Conservation (phyloP, 805 yeast genomes). For the Candida berthetii region DNA sequence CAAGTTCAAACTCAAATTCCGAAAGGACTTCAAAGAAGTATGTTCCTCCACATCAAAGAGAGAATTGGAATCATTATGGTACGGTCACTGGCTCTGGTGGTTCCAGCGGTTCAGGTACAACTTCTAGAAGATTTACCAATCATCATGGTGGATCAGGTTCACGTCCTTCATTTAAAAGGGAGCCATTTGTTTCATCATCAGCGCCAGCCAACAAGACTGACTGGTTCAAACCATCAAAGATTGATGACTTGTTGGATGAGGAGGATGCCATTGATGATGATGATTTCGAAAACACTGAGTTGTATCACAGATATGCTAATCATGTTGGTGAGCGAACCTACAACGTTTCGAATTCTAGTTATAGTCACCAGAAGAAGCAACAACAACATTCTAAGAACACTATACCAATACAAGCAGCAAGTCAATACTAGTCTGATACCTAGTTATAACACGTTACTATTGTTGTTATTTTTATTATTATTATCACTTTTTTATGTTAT, state of each 20-base stretch:
- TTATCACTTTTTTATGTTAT: too few relatives aligned
- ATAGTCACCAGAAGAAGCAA: too few relatives aligned
- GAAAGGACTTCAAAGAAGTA: constrained; percentile 21
- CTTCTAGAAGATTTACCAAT: neutral
- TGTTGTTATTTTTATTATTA: too few relatives aligned
- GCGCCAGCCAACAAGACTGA: constrained; percentile 28
- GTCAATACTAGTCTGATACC: too few relatives aligned
- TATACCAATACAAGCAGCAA: too few relatives aligned
- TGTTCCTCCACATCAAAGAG: constrained; percentile 51
- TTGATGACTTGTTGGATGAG: constrained; percentile 4
- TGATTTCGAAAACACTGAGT: constrained; percentile 15
- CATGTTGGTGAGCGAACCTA: constrained; percentile 14
- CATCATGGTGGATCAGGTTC: constrained; percentile 1
- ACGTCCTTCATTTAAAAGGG: constrained; percentile 6
- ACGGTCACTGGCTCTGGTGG: constrained; percentile 8
- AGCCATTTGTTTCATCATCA: constrained; percentile 23
- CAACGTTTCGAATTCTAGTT: neutral
- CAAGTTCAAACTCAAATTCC: constrained; percentile 1
- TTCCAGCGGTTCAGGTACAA: too few relatives aligned
- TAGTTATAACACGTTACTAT: too few relatives aligned
- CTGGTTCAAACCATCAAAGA: constrained; percentile 20
- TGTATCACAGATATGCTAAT: constrained; percentile 13
- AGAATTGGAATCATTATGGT: constrained; percentile 19
- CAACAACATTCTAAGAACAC: too few relatives aligned
- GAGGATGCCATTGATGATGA: constrained; percentile 17